phyloP scores from a whole-genome alignment of 768 basidiomycete species.

The Gloeostereum incarnatum region DNA sequence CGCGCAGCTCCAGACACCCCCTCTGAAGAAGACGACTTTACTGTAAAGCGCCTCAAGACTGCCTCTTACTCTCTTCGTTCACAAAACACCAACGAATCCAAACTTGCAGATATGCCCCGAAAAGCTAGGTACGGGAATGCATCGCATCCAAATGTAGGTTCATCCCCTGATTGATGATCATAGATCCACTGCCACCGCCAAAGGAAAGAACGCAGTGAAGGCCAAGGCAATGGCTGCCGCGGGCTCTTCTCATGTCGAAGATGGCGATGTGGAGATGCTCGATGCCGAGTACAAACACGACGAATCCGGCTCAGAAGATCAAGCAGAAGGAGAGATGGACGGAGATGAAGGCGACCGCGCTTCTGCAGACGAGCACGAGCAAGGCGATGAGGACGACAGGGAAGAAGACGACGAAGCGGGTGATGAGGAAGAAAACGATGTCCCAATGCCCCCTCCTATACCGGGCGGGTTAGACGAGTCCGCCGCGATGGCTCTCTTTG shows the following conservation, averaged over 20 bases:
- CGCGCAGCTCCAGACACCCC: slow-evolving; percentile 67
- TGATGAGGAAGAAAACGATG: slow-evolving; percentile 37
- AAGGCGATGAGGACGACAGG: slow-evolving; percentile 27
- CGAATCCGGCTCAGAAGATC: slow-evolving; percentile 37
- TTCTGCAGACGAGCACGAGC: slow-evolving; percentile 22
- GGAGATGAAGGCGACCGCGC: slow-evolving; percentile 33
- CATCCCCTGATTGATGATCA: neutral
- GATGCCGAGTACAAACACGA: slow-evolving; percentile 51
- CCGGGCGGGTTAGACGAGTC: slow-evolving; percentile 48
- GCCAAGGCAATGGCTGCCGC: slow-evolving; percentile 47
- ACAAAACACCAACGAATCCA: slow-evolving; percentile 29
- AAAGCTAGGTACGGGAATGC: slow-evolving; percentile 48
- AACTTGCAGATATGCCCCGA: slow-evolving; percentile 57
- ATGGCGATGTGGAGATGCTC: slow-evolving; percentile 73
- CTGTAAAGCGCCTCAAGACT: slow-evolving; percentile 56
- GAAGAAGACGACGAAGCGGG: slow-evolving; percentile 39
- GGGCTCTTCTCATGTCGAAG: slow-evolving; percentile 54
- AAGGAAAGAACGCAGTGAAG: slow-evolving; percentile 54
- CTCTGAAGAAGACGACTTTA: slow-evolving; percentile 60
- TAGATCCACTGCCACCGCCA: slow-evolving; percentile 41
- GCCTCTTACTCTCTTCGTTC: slow-evolving; percentile 70
- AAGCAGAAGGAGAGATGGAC: slow-evolving; percentile 29
- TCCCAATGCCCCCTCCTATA: slow-evolving; percentile 22
- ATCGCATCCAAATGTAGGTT: slow-evolving; percentile 2
- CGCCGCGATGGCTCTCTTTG: slow-evolving; percentile 72